Evolutionary conservation across 768 basidiomycete species (phyloP).

Genomic region (Pleurotus tuber-regium): DNA sequence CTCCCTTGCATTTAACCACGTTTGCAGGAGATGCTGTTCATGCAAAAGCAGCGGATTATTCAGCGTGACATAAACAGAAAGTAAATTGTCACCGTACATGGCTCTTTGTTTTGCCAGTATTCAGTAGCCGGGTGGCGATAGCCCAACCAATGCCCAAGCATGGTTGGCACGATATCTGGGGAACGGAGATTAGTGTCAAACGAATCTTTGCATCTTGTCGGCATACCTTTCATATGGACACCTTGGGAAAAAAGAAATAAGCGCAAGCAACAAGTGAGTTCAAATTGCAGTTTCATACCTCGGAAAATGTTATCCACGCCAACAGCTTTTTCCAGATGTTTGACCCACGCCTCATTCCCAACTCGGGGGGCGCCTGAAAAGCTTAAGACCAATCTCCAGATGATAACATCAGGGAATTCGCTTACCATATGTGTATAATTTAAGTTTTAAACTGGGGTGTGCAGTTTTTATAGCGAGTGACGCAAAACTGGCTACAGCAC

Average conservation of each 20-base stretch:
- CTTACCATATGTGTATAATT: constrained; percentile 2
- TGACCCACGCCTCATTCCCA: constrained; percentile 2
- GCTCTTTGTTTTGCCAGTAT: constrained; percentile 9
- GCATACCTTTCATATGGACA: constrained; percentile 7
- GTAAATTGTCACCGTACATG: not conserved
- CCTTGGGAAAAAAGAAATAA: not conserved
- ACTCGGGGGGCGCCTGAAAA: constrained; percentile 4
- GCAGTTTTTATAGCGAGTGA: not conserved
- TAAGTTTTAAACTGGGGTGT: not conserved
- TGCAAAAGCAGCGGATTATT: not conserved
- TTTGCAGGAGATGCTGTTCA: not conserved
- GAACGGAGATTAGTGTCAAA: not conserved
- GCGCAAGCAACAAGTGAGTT: not conserved
- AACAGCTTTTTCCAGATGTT: not conserved
- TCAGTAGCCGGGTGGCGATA: constrained; percentile 4
- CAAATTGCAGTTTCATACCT: not conserved
- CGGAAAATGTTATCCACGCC: not conserved
- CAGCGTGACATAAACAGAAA: not conserved
- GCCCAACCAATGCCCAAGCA: constrained; percentile 5
- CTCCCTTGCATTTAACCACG: constrained; percentile 1
- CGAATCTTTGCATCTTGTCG: too few species aligned
- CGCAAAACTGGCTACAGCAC: constrained; percentile 5
- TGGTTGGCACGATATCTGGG: constrained; percentile 4
- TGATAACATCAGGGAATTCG: not conserved
- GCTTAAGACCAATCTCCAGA: not conserved